Percentiles rank a stretch among this genome's conserved stretches.
phyloP scores from a whole-genome alignment of 2,329 filamentous ascomycete species.

The Epichloe festucae region DNA sequence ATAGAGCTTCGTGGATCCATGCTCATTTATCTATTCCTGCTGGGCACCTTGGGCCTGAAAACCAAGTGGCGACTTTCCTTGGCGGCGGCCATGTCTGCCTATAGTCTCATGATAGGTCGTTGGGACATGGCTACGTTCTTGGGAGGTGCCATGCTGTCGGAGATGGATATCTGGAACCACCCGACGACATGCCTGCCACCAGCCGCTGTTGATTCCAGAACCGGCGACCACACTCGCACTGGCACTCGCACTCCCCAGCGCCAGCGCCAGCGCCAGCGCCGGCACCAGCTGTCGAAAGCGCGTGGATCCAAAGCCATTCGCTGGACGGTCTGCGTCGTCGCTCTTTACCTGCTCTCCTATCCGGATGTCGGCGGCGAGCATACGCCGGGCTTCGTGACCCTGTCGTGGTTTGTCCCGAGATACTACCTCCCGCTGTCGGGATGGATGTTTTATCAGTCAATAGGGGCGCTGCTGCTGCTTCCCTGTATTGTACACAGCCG shows the following conservation, averaged over 20 bases:
- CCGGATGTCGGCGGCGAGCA: constrained; percentile 25
- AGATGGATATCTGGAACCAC: constrained; percentile 19
- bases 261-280: not conserved
- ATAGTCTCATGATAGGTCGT: constrained; percentile 21
- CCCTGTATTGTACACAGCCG: constrained; percentile 23
- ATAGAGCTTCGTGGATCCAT: constrained; percentile 29
- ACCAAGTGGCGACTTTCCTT: constrained; percentile 20
- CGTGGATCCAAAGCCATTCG: constrained; percentile 6
- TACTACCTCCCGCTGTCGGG: constrained; percentile 24
- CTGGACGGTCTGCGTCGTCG: constrained; percentile 17
- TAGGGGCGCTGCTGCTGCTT: constrained; percentile 24
- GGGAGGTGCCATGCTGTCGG: constrained; percentile 23
- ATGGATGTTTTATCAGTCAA: constrained; percentile 27
- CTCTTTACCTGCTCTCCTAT: constrained; percentile 27
- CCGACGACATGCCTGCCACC: not conserved
- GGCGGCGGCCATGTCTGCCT: constrained; percentile 18
- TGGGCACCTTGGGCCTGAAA: constrained; percentile 24
- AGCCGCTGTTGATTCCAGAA: not conserved
- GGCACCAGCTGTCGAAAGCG: not conserved
- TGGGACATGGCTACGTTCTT: constrained; percentile 30
- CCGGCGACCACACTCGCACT: not conserved
- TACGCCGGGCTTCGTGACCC: constrained; percentile 23
- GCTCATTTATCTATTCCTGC: constrained; percentile 26
- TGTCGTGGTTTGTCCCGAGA: constrained; percentile 21
- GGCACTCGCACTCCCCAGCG: too few species aligned